These are phyloP conservation scores for Fagopyrum esculentum DNA, from an alignment of 148 eudicot genomes.

Conservation along the genomic window DNA sequence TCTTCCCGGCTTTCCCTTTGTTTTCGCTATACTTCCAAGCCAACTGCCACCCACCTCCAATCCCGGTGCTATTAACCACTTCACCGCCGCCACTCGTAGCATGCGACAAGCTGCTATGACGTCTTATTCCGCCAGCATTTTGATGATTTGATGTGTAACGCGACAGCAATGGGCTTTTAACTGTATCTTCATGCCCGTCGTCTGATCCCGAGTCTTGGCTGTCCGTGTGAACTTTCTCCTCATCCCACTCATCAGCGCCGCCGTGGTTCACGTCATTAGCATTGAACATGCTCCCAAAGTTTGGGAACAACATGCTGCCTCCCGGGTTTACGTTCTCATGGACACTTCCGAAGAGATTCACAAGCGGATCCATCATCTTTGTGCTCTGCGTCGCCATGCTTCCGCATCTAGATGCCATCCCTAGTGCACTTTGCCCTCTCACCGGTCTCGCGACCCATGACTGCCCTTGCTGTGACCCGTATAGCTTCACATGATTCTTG, in stretches of 20 bases:
- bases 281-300: slow-evolving; percentile 78
- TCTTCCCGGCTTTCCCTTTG: slow-evolving; percentile 44
- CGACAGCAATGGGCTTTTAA: slow-evolving; percentile 66
- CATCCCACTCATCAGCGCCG: slow-evolving; percentile 49
- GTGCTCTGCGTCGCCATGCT: slow-evolving; percentile 43
- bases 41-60: slow-evolving; percentile 97
- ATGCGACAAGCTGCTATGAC: slow-evolving; percentile 27
- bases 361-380: slow-evolving; percentile 54
- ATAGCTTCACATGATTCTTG: slow-evolving; percentile 62
- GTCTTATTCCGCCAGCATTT: slow-evolving; percentile 23
- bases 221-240: slow-evolving; percentile 29
- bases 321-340: slow-evolving; percentile 59
- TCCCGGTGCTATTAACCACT: slow-evolving; percentile 48
- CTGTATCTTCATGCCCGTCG: slow-evolving; percentile 48
- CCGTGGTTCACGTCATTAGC: slow-evolving; percentile 30
- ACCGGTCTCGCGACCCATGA: slow-evolving; percentile 86
- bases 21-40: slow-evolving; percentile 51
- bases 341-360: slow-evolving; percentile 81
- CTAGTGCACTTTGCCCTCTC: slow-evolving; percentile 58
- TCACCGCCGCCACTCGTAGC: slow-evolving; percentile 29
- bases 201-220: slow-evolving; percentile 31
- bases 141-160: slow-evolving; percentile 34
- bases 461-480: slow-evolving; percentile 69
- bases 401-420: slow-evolving; percentile 40
- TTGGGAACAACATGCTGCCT: slow-evolving; percentile 72